Conservation (phyloP, 2,329 filamentous ascomycete species). For the Aspergillus flavus region DNA sequence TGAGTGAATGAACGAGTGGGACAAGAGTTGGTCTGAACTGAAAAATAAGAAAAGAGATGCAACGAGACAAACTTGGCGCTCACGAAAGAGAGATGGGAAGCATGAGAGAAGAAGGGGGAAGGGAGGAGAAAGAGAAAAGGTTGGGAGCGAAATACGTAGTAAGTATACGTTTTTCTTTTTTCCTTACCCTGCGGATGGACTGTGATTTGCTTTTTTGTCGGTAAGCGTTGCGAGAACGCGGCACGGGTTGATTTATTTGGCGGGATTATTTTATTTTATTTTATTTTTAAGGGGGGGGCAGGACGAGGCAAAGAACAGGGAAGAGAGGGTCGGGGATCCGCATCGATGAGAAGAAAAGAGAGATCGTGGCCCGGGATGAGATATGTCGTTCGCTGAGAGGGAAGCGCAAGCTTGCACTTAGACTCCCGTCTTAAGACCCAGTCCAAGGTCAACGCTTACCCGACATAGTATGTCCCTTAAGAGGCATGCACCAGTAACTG, state of each 20-base stretch:
- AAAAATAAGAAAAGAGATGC: constrained; percentile 8
- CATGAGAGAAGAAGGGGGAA: constrained; percentile 6
- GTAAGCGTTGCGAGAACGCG: constrained; percentile 4
- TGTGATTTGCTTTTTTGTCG: constrained; percentile 1
- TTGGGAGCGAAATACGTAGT: constrained; percentile 11
- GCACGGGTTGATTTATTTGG: neutral
- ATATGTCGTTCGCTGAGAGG: constrained; percentile 16
- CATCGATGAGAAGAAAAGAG: constrained; percentile 6
- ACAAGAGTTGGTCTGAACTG: constrained; percentile 27
- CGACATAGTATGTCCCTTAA: neutral
- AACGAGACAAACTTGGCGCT: neutral
- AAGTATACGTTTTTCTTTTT: constrained; percentile 10
- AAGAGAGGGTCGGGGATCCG: constrained; percentile 19
- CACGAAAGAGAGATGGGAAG: constrained; percentile 10
- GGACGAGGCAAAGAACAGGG: constrained; percentile 2
- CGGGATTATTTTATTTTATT: neutral
- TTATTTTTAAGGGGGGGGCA: constrained; percentile 5
- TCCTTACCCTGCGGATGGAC: neutral
- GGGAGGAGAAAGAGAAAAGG: constrained; percentile 5
- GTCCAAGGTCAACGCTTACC: constrained; percentile 1
- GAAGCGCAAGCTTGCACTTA: constrained; percentile 6
- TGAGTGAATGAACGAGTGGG: constrained; percentile 28
- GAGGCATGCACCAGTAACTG: neutral
- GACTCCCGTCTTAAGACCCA: constrained; percentile 1
- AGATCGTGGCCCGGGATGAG: constrained; percentile 18